Conservation (phyloP, 1,139 yeast genomes). For the Saccharomycopsis hybrid region DNA sequence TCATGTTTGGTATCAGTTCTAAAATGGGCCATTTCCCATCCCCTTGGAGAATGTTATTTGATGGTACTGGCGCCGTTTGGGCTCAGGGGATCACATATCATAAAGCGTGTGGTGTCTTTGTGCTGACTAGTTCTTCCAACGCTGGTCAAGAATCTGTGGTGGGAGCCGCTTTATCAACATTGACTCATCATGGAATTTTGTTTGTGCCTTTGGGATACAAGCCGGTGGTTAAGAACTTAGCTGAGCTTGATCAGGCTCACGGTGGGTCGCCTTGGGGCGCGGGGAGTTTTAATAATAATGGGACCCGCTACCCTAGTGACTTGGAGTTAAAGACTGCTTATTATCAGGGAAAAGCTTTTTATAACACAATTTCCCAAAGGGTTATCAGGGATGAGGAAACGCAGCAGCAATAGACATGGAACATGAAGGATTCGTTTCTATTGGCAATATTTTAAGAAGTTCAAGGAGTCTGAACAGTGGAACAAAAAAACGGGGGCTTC, state of each 20-base stretch:
- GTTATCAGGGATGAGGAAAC: too few species aligned
- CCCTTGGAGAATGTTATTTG: constrained; percentile 79
- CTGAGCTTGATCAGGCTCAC: constrained; percentile 55
- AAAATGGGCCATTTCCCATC: constrained; percentile 80
- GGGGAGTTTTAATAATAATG: constrained; percentile 57
- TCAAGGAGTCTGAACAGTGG: too few species aligned
- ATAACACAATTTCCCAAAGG: constrained; percentile 27
- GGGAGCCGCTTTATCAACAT: constrained; percentile 56
- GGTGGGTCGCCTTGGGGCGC: constrained; percentile 78
- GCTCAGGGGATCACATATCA: constrained; percentile 67
- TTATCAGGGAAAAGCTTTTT: constrained; percentile 58
- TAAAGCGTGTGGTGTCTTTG: constrained; percentile 70
- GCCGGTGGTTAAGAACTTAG: constrained; percentile 48
- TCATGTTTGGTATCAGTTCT: constrained; percentile 77
- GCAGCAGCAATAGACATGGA: too few species aligned
- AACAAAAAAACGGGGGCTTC: too few species aligned
- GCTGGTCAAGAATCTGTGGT: constrained; percentile 79
- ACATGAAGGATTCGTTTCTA: too few species aligned
- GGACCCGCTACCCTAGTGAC: constrained; percentile 54
- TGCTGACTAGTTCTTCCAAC: constrained; percentile 75
- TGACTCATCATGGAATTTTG: constrained; percentile 75
- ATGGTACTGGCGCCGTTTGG: constrained; percentile 79
- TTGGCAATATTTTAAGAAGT: too few species aligned
- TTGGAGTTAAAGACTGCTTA: constrained; percentile 54
- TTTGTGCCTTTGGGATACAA: constrained; percentile 79